Evolutionary conservation across 2,329 filamentous ascomycete species (phyloP), one percentile per base, ranked within the genome.

Genomic region (Talaromyces verruculosus): DNA sequence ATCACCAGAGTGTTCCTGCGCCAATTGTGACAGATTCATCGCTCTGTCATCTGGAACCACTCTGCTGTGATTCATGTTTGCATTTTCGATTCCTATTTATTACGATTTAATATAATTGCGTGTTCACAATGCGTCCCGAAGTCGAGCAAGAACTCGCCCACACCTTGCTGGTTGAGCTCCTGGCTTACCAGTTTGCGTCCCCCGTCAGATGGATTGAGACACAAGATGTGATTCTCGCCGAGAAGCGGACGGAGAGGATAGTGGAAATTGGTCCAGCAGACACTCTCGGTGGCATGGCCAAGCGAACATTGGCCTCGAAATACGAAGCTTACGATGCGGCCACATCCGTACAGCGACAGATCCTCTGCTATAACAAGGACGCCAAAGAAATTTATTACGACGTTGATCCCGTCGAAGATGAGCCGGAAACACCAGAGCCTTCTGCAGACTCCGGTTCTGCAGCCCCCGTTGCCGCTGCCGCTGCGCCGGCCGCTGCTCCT

Each of bases 181-280:
- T 99, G 73, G 95, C 95, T 84, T 99, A 98, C 82, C 95, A 99
- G 80, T 99, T 99, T 81, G 95, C 95, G 74, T 98, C 94, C 64
- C 95, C 95, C 61, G 95, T 99, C 74, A 90, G 95, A 89, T 99
- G 95, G 95, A 99, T 99, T 81, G 95, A 99, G 83, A 99, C 95
- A 64, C 95, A 99, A 83, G 95, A 99, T 94, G 95, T 99, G 74
- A 95, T 99, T 76, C 91, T 99, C 73, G 94, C 91, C 70, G 93
- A 98, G 81, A 95, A 96, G 83, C 91, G 89, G 62, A 96, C 95
- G 61, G 95, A 99, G 86, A 89, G 95, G 77, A 96, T 99, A 76
- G 95, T 99, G 74, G 95, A 99, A 81, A 90, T 99, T 73, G 95
- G 95, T 78, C 95, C 95, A 30, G 93, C 94, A 74, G 94, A 99